Conservation (phyloP, 2,329 filamentous ascomycete genomes). For the Pseudogymnoascus sp. region DNA sequence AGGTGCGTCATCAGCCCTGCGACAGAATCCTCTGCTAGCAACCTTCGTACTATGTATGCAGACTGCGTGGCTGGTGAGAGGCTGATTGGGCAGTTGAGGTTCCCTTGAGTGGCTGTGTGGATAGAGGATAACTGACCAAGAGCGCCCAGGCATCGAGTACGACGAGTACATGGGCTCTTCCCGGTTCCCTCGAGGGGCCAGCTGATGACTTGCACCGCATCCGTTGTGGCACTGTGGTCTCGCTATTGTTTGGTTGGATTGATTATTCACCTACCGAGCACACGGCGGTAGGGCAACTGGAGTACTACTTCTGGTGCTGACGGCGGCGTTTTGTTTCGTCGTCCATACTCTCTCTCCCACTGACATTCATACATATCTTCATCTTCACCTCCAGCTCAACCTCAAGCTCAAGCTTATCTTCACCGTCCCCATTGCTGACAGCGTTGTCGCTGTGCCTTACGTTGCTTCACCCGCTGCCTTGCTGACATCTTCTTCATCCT, state of each 20-base stretch:
- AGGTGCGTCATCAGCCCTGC: slow-evolving; percentile 6
- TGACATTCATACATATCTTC: background rate
- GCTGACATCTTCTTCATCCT: background rate
- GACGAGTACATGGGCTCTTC: background rate
- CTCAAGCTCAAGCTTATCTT: no score
- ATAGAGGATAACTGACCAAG: background rate
- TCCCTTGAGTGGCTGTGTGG: background rate
- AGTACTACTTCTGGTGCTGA: background rate
- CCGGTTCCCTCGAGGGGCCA: background rate
- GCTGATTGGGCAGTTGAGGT: background rate
- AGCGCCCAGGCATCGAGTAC: background rate
- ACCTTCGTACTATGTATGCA: background rate
- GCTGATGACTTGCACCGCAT: slow-evolving; percentile 3
- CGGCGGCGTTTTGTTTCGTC: background rate
- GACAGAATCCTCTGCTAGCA: background rate
- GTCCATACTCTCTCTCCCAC: background rate
- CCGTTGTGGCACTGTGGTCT: background rate
- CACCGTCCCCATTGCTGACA: background rate
- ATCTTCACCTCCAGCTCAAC: background rate
- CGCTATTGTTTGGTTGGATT: background rate
- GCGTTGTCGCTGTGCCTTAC: background rate
- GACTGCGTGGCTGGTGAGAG: background rate
- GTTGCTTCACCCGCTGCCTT: background rate
- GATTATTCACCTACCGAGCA: background rate
- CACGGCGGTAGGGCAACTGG: background rate